phyloP scores from a whole-genome alignment of 371 early-diverging fungal genomes.

The Haplosporangium sp. region DNA sequence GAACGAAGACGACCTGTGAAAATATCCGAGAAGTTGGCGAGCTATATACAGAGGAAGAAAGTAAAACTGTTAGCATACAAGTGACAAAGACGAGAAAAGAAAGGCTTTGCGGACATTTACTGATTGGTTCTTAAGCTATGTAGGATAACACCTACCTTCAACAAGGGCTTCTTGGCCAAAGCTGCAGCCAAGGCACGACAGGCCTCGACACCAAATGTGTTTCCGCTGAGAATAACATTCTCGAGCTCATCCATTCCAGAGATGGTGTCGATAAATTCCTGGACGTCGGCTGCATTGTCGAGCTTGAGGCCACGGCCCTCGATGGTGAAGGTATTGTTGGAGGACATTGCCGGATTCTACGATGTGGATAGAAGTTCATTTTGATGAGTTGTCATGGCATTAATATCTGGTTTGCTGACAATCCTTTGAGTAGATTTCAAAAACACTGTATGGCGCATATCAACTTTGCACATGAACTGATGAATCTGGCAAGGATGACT shows the following conservation, averaged over 20 bases:
- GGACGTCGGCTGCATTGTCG: constrained; percentile 85
- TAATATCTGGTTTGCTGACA: too few species aligned
- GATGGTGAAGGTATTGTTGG: constrained; percentile 62
- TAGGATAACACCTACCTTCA: constrained; percentile 71
- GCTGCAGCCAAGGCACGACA: constrained; percentile 82
- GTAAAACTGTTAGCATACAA: not conserved
- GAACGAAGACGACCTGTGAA: constrained; percentile 93
- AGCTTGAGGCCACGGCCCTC: constrained; percentile 82
- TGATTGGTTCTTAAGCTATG: not conserved
- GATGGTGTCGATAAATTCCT: constrained; percentile 79
- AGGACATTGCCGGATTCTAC: constrained; percentile 20
- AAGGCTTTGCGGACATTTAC: too few species aligned
- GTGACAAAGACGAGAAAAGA: not conserved
- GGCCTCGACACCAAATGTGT: constrained; percentile 96
- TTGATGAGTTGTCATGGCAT: too few species aligned
- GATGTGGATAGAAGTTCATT: too few species aligned
- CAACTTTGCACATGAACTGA: not conserved
- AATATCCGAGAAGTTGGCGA: constrained; percentile 85
- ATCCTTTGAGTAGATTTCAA: too few species aligned
- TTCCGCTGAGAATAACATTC: constrained; percentile 87
- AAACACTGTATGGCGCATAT: too few species aligned
- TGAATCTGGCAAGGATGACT: constrained; percentile 1
- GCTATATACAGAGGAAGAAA: constrained; percentile 28
- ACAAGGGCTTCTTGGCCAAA: constrained; percentile 69
- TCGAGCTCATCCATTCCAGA: constrained; percentile 71